Evolutionary conservation across 2,329 filamentous ascomycete species (phyloP), one percentile per base, ranked within the genome.

Genomic region (Colletotrichum navitas): DNA sequence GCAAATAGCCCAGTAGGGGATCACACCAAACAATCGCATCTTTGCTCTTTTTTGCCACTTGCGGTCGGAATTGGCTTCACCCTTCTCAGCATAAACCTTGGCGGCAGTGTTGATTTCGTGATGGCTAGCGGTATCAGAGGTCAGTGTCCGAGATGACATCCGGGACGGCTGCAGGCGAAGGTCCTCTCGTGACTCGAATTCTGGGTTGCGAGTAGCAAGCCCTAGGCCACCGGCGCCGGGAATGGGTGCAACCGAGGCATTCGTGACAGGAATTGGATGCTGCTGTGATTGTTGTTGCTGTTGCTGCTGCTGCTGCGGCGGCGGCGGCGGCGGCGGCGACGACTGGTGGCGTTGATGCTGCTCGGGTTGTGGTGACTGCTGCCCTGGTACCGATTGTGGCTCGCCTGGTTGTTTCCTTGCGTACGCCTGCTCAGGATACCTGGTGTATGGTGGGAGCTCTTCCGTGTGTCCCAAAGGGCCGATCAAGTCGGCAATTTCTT

Each of bases 401-500:
- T 68, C 71, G 24, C 54, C 61, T 1, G 68, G 29, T 12, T 68
- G 68, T 77, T 88, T 94, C 85, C 80, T 88, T 78, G 78, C 87
- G 81, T 82, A 91, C 0, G 85, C 85, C 68, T 94, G 92, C 63
- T 97, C 93, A 2, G 95, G 94, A 80, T 97, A 98, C 79, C 94
- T 88, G 18, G 94, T 93, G 79, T 98, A 98, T 0, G 95, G 95
- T 16, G 95, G 95, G 24, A 98, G 84, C 80, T 97, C 94, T 81
- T 98, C 95, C 1, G 93, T 92, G 78, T 98, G 94, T 1, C 95
- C 95, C 77, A 97, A 90, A 0, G 93, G 93, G 1, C 94, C 94
- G 63, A 98, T 92, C 65, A 98, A 89, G 79, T 95, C 94, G 58
- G 92, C 94, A n/a, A 89, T 85, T 76, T 97, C 95, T 81, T 97